phyloP scores from a whole-genome alignment of 208 protist species.

The Leishmania lainsoni region DNA sequence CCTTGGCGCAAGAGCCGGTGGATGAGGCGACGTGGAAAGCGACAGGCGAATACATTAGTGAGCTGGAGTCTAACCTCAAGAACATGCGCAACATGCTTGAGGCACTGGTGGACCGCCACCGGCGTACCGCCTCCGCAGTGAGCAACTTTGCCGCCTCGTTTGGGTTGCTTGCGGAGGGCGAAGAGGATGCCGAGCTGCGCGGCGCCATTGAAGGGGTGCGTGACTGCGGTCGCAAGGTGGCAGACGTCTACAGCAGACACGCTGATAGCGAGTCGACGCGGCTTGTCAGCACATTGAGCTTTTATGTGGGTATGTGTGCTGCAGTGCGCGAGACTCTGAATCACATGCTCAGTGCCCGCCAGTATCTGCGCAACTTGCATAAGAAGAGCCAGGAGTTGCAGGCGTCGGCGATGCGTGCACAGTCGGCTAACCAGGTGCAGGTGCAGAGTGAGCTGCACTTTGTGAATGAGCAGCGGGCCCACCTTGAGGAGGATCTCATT shows the following conservation, averaged over 20 bases:
- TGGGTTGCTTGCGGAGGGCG: conserved; percentile 41
- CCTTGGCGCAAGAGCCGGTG: conserved; percentile 31
- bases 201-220: conserved; percentile 58
- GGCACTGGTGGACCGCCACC: conserved; percentile 32
- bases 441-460: conserved; percentile 37
- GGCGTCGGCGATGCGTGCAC: conserved; percentile 28
- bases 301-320: conserved; percentile 83
- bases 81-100: conserved; percentile 33
- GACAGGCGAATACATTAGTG: conserved; percentile 27
- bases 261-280: conserved; percentile 67
- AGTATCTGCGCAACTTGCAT: conserved; percentile 39
- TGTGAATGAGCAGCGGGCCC: conserved; percentile 36
- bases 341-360: conserved; percentile 38
- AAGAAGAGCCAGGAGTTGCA: conserved; percentile 33
- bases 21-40: conserved; percentile 37
- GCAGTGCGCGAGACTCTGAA: conserved; percentile 70
- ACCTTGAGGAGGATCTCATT: conserved; percentile 37
- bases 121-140: conserved; percentile 23
- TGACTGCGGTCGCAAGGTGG: conserved; percentile 60
- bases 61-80: conserved; percentile 32
- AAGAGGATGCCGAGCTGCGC: conserved; percentile 56
- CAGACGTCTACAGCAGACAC: conserved; percentile 59
- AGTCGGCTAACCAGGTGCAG: conserved; percentile 32
- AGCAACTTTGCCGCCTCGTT: conserved; percentile 36
- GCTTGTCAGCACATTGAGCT: conserved; percentile 83